Evolutionary conservation across 306 rosid species (phyloP).

Genomic region (Vicia villosa): DNA sequence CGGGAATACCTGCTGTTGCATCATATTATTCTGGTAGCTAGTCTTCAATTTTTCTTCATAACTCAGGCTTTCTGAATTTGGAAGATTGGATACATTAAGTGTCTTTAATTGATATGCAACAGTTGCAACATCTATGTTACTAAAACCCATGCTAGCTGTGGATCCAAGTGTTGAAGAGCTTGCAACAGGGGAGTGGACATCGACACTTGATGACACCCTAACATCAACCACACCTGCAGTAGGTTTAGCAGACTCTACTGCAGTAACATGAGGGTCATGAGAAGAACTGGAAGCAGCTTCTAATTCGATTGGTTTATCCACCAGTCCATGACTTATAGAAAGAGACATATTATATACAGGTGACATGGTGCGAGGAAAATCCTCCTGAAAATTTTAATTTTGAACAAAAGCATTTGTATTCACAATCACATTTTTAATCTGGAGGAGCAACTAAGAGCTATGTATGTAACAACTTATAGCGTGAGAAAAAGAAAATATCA

Average conservation of each 20-base stretch:
- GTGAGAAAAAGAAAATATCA: constrained; percentile 16
- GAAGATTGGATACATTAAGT: constrained; percentile 47
- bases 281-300: constrained; percentile 49
- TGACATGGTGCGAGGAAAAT: constrained; percentile 42
- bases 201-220: constrained; percentile 39
- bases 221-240: constrained; percentile 40
- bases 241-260: constrained; percentile 34
- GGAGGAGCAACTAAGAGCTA: constrained; percentile 1
- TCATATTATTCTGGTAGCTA: constrained; percentile 48
- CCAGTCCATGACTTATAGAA: constrained; percentile 26
- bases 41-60: constrained; percentile 51
- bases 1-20: constrained; percentile 37
- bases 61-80: constrained; percentile 46
- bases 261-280: constrained; percentile 36
- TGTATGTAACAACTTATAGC: constrained; percentile 19
- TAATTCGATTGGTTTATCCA: constrained; percentile 40
- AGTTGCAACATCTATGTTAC: constrained; percentile 42
- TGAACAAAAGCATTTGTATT: constrained; percentile 18
- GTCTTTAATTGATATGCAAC: constrained; percentile 55
- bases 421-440: constrained; percentile 25
- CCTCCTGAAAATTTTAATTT: constrained; percentile 55
- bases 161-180: constrained; percentile 48
- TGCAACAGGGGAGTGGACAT: constrained; percentile 32
- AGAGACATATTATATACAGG: constrained; percentile 49
- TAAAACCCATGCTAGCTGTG: constrained; percentile 44